Evolutionary conservation across 352 stramenopile genomes (phyloP).

Genomic region (Pythium phragmitis): DNA sequence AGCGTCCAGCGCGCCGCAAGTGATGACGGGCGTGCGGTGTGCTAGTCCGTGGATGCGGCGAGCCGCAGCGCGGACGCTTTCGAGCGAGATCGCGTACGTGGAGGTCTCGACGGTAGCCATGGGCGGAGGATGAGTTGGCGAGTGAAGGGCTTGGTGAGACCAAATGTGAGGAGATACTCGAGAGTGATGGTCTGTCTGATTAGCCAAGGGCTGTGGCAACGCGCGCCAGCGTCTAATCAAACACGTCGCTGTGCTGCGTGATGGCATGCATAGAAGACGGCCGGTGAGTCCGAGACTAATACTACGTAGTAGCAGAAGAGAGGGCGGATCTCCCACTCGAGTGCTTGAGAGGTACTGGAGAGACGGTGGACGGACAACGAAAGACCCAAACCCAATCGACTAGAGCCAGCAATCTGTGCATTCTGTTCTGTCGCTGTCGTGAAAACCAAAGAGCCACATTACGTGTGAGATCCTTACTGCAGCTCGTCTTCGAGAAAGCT

Average conservation of each 20-base stretch:
- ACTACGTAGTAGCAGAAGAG: no score
- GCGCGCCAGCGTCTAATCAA: not conserved
- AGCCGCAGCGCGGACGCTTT: conserved; percentile 45
- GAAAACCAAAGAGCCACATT: not conserved
- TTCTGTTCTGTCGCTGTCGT: not conserved
- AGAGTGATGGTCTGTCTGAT: conserved; percentile 5
- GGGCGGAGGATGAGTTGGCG: not conserved
- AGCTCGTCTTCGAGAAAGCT: conserved; percentile 94
- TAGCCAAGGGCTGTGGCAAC: not conserved
- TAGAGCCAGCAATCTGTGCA: not conserved
- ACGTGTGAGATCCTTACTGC: conserved; percentile 19
- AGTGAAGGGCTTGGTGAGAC: not conserved
- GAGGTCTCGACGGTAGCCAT: not conserved
- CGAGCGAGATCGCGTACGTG: conserved; percentile 62
- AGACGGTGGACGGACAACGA: no score
- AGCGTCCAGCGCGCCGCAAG: conserved; percentile 50
- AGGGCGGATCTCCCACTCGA: no score
- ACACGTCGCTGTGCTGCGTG: not conserved
- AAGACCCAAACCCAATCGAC: no score
- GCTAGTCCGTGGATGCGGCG: conserved; percentile 50
- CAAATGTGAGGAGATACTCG: not conserved
- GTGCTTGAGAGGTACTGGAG: no score
- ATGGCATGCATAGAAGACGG: no score
- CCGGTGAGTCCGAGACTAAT: no score
- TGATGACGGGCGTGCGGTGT: conserved; percentile 69